Conservation (phyloP, 257 asterid species). For the Solanum pinnatisectum region DNA sequence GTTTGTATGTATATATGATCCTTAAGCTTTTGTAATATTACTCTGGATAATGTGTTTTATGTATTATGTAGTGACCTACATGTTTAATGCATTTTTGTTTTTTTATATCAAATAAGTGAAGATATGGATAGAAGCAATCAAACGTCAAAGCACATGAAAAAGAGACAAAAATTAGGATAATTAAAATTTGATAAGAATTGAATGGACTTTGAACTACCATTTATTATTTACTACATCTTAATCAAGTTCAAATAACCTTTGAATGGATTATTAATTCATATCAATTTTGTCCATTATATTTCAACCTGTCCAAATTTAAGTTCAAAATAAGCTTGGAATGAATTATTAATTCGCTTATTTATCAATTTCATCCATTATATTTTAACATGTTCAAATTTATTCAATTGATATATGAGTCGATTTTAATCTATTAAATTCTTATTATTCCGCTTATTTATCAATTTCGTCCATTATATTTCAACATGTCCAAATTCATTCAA, state of each 20-base stretch:
- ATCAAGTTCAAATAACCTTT: neutral
- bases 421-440: too few relatives aligned
- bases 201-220: neutral
- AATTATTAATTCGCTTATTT: too few relatives aligned
- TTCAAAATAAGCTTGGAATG: too few relatives aligned
- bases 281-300: too few relatives aligned
- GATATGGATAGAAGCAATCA: neutral
- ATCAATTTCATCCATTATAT: too few relatives aligned
- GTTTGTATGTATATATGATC: neutral
- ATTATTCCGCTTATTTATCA: too few relatives aligned
- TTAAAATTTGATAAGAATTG: neutral
- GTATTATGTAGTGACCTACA: neutral
- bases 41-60: neutral
- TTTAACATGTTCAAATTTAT: too few relatives aligned
- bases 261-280: too few relatives aligned
- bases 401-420: too few relatives aligned
- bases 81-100: neutral
- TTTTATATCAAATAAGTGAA: neutral
- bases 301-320: too few relatives aligned
- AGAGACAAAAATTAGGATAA: neutral
- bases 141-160: neutral
- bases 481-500: too few relatives aligned
- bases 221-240: neutral
- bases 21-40: neutral
- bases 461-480: too few relatives aligned